phyloP scores from a whole-genome alignment of 192 early-diverging fungal species.

The Linnemannia zychae region DNA sequence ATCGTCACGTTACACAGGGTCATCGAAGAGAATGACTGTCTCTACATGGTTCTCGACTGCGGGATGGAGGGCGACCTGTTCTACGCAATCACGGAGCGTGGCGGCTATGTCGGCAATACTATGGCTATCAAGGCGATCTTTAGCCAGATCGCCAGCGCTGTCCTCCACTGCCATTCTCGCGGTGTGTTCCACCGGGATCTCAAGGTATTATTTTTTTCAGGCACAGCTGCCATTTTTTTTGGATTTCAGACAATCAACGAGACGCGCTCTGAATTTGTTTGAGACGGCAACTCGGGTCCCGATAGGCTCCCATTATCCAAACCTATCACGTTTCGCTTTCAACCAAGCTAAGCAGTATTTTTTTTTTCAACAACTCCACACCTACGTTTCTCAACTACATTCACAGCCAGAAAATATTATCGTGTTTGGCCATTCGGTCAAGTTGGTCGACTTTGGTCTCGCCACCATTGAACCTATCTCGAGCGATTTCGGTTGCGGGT shows the following conservation, averaged over 20 bases:
- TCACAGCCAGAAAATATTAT: slow-evolving; percentile 84
- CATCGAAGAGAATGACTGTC: slow-evolving; percentile 71
- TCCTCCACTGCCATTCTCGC: slow-evolving; percentile 77
- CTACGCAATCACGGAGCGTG: slow-evolving; percentile 88
- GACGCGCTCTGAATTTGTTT: background rate
- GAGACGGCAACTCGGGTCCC: background rate
- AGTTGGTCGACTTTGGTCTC: slow-evolving; percentile 96
- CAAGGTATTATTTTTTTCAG: slow-evolving; percentile 52
- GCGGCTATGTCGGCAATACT: slow-evolving; percentile 78
- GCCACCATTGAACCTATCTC: slow-evolving; percentile 79
- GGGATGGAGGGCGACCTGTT: slow-evolving; percentile 95
- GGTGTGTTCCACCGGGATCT: slow-evolving; percentile 84
- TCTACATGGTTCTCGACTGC: slow-evolving; percentile 80
- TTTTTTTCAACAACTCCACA: background rate
- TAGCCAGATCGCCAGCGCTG: slow-evolving; percentile 86
- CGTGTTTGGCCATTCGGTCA: slow-evolving; percentile 77
- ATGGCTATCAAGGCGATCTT: slow-evolving; percentile 84
- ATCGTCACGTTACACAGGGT: slow-evolving; percentile 75
- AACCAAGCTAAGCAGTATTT: background rate
- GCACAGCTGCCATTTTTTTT: background rate
- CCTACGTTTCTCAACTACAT: background rate
- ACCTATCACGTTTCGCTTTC: background rate
- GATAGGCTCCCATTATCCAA: too few species aligned
- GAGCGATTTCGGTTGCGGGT: slow-evolving; percentile 77
- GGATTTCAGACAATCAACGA: background rate